Evolutionary conservation across 306 rosid species (phyloP), one percentile per base, ranked within the genome.

Genomic region (Begonia loranthoides): DNA sequence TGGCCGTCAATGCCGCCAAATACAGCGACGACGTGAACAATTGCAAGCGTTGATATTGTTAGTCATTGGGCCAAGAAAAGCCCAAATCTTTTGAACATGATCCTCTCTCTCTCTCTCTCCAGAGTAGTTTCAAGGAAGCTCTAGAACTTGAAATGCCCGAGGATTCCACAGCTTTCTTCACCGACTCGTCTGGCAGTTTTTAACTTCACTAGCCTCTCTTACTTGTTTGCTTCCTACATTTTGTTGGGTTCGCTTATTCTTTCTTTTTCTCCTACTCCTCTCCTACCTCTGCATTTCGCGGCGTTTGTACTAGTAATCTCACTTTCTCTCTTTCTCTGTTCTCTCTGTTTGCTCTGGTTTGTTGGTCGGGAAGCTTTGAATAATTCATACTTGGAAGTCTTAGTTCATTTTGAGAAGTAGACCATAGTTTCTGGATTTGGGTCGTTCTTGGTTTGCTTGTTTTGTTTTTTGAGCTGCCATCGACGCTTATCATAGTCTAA

Each of bases 11-110:
- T 3, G 75, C 94, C 0, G 94, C 94, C 2, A 88, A 68, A 71
- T 88, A 84, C 2, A 88, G 83, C 7, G 96, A 84, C 0, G 96
- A 87, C 1, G 96, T 87, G 76, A 87, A 87, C 50, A 79, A 9
- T 45, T 83, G 94, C n/a, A n/a, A n/a, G n/a, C n/a, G n/a, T n/a
- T n/a, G n/a, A n/a, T n/a, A n/a, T n/a, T n/a, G n/a, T n/a, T n/a
- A n/a, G n/a, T n/a, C 9, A 85, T 90, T 34, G 97, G 97, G 8
- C 3, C 22, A 19, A 19, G 22, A 19, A 19, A 19, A 19, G 22
- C 22, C 2, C 22, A 19, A 19, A 2, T 19, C 1, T 4, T 19
- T 19, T 2, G 1, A 19, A 2, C 22, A n/a, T 1, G 22, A 19
- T 28, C 36, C 17, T 36, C 12, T 46, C 19, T 45, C 17, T 11